These are phyloP conservation scores for Thymus quinquecostatus DNA, from an alignment of 257 asterid species.

Conservation along the genomic window DNA sequence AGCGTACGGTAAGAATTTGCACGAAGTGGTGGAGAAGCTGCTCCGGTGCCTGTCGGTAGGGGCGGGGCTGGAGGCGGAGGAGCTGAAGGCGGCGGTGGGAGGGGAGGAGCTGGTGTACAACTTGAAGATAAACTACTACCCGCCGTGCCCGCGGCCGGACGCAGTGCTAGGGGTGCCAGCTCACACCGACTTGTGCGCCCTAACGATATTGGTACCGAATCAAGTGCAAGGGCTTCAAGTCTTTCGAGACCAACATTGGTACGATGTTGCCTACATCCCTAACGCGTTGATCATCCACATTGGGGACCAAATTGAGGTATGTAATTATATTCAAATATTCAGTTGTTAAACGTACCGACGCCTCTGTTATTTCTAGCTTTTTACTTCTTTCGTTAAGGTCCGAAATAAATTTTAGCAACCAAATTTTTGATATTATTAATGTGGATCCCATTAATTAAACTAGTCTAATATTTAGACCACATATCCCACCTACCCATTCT, in stretches of 20 bases:
- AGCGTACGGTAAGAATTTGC: constrained; percentile 43
- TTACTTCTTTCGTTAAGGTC: too few species aligned
- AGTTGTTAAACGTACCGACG: too few species aligned
- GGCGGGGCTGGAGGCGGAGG: constrained; percentile 49
- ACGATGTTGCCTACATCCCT: constrained; percentile 57
- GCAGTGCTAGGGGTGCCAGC: constrained; percentile 68
- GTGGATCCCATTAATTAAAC: too few species aligned
- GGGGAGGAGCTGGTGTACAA: constrained; percentile 49
- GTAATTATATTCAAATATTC: too few species aligned
- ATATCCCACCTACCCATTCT: neutral
- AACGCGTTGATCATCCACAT: constrained; percentile 70
- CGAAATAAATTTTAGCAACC: too few species aligned
- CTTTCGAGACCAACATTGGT: constrained; percentile 51
- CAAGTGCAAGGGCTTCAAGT: constrained; percentile 70
- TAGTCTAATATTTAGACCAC: neutral
- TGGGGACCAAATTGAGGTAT: constrained; percentile 78
- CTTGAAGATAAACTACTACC: constrained; percentile 69
- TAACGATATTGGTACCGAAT: constrained; percentile 62
- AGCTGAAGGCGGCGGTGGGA: constrained; percentile 48
- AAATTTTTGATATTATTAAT: too few species aligned
- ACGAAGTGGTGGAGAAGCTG: constrained; percentile 40
- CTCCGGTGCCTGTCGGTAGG: constrained; percentile 50
- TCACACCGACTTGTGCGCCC: constrained; percentile 53
- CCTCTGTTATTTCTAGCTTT: too few species aligned
- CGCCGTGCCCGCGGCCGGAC: constrained; percentile 79